Base-by-base conservation (phyloP, 2,329 filamentous ascomycete species). In the Pseudogymnoascus sp. region DNA sequence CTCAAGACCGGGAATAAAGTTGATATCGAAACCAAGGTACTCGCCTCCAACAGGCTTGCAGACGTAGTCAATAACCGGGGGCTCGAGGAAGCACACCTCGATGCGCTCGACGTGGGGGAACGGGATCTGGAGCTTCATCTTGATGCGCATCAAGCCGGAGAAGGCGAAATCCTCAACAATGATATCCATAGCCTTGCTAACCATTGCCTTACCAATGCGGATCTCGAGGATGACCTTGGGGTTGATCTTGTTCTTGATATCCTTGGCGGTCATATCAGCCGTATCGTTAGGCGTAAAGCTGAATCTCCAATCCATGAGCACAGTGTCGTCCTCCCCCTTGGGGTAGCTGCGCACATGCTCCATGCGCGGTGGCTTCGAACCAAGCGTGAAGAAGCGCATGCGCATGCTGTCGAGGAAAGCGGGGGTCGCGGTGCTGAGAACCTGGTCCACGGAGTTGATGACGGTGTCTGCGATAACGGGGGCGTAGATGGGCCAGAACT, bases 261-360 rank as follows among this genome's bases (percentile, higher is more conserved):
- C 94, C 64, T 88, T 86, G 1, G 87, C 80, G 1, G 94, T 99
- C 82, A 99, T 85, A 74, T 99, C 94, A 67, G 89, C 87, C 2
- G 85, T 89, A 74, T 99, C 95, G 68, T 94, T 97, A 35, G 94
- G 94, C 0, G 90, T 97, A 78, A 99, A 99, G 80, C 93, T 97
- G 76, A 99, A 99, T 71, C 96, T 96, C 94, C 94, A 99, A 74
- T 99, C 94, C 94, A 99, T 99, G 71, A 97, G 84, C 42, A 99
- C 91, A 63, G 92, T 87, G 72, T 99, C 94, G 66, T 97, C 92
- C 68, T 97, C 91, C 1, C 90, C 90, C 75, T 94, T 96, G 63
- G 93, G 93, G 69, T 99, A 97, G 0, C 94, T 96, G 80, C 96
- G 97, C 75, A 99, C 94, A 71, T 97, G 92, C 76, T 99, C 94